Evolutionary conservation across 306 rosid genomes (phyloP), one percentile per base, ranked within the genome.

Genomic region (Adenanthera pavonina): DNA sequence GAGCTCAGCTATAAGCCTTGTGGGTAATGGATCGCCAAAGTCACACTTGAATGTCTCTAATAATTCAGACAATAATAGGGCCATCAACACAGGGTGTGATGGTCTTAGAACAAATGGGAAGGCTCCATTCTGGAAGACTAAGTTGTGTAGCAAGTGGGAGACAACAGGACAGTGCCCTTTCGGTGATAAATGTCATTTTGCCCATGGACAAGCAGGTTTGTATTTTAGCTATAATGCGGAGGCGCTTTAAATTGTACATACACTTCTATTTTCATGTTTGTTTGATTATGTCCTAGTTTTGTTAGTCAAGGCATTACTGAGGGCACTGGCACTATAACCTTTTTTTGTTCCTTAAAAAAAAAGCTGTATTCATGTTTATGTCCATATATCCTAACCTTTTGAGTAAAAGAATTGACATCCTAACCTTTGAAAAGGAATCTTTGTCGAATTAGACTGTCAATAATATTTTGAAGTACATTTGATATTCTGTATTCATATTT

Each of bases 181-280:
- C 14, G 92, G 94, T 2, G 94, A 85, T 19, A 89, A 91, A 30
- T 96, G 99, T 74, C 97, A 92, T 89, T 96, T 92, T 86, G 97
- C 98, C 43, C 99, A 96, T 84, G 99, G 99, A 5, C 90, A 82
- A 71, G 87, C 91, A 92, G 99, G 98, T 95, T 86, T 10, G 54
- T 40, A 51, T 9, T 66, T 34, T 25, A 81, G 41, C 72, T 84
- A 25, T 60, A 34, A 17, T 8, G 52, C 52, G 8, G 25, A 67
- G n/a, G 14, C n/a, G 41, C 73, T 68, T 68, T 41, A 9, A 68
- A 9, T 68, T 41, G 41, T 17, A 8, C 51, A 6, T 41, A 7
- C 34, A 41, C 47, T 5, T 61, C 41, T 52, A 33, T 14, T 33
- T 30, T 61, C 68, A 5, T 12, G 41, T 61, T 61, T 33, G 41